Conservation (phyloP, 106 monocot species). For the Dactylorhiza incarnata region DNA sequence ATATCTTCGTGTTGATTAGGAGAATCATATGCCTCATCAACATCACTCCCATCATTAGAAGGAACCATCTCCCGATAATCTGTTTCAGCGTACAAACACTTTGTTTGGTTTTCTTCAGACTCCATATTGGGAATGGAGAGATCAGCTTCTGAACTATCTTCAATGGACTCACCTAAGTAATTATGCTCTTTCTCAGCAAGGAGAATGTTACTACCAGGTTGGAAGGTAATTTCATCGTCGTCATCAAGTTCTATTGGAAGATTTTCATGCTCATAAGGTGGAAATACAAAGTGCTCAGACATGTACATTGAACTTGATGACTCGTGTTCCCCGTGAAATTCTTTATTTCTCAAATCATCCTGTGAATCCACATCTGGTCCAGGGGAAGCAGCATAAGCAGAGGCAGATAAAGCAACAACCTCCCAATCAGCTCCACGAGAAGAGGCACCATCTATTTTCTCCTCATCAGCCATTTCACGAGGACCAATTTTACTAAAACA, state of each 20-base stretch:
- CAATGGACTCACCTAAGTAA: conserved; percentile 7
- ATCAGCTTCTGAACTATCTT: conserved; percentile 19
- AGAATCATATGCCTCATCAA: conserved; percentile 16
- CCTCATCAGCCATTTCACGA: conserved; percentile 23
- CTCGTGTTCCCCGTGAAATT: conserved; percentile 12
- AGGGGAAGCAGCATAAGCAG: conserved; percentile 42
- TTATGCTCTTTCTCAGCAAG: conserved; percentile 11
- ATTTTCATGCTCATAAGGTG: conserved; percentile 85
- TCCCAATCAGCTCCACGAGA: conserved; percentile 58
- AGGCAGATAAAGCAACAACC: conserved; percentile 52
- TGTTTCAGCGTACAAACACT: conserved; percentile 3
- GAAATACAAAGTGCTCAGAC: conserved; percentile 72
- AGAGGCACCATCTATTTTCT: conserved; percentile 19
- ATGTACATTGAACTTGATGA: conserved; percentile 44
- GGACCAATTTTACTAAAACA: neutral
- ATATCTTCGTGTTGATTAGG: conserved; percentile 10
- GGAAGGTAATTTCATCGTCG: conserved; percentile 18
- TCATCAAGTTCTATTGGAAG: conserved; percentile 45
- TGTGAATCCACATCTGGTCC: conserved; percentile 10
- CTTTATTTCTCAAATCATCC: conserved; percentile 10
- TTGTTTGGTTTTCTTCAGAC: conserved; percentile 23
- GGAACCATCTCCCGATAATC: conserved; percentile 9
- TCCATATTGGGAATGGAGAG: conserved; percentile 14
- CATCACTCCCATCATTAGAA: conserved; percentile 6
- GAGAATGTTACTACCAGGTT: conserved; percentile 4